phyloP scores from a whole-genome alignment of 73 alveolate genomes.

The Uronychia binucleata region DNA sequence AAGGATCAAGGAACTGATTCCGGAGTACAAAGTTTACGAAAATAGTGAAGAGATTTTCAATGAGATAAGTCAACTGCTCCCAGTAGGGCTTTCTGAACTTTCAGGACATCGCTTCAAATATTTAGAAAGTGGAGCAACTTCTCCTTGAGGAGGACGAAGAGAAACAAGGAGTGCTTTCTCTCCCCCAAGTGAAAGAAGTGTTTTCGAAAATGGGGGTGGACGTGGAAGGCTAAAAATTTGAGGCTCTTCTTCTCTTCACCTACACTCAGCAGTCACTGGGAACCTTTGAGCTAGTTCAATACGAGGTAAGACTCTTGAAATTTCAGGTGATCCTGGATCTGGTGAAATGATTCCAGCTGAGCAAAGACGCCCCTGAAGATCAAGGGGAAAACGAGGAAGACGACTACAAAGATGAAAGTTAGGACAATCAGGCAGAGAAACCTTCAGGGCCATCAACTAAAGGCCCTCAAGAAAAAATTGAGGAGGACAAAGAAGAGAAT shows the following conservation, averaged over 20 bases:
- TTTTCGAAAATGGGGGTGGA: not conserved
- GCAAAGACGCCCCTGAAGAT: not conserved
- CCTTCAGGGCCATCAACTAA: too few relatives aligned
- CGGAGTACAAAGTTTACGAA: not conserved
- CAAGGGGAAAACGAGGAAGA: not conserved
- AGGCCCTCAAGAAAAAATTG: too few relatives aligned
- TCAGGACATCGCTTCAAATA: not conserved
- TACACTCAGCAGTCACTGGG: not conserved
- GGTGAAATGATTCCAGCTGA: not conserved
- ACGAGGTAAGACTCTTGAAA: not conserved
- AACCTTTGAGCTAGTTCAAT: not conserved
- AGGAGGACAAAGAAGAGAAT: too few relatives aligned
- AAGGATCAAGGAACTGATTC: not conserved
- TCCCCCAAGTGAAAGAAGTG: not conserved
- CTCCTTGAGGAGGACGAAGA: not conserved
- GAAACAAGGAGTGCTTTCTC: not conserved
- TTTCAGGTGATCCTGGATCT: not conserved
- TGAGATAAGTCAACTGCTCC: not conserved
- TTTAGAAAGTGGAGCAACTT: not conserved
- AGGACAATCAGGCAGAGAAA: too few relatives aligned
- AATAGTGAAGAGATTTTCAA: not conserved
- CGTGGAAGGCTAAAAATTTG: not conserved
- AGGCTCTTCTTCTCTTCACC: not conserved
- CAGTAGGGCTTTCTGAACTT: not conserved
- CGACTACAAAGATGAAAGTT: too few relatives aligned